phyloP scores from a whole-genome alignment of 768 basidiomycete species.

The Suillus luteus region DNA sequence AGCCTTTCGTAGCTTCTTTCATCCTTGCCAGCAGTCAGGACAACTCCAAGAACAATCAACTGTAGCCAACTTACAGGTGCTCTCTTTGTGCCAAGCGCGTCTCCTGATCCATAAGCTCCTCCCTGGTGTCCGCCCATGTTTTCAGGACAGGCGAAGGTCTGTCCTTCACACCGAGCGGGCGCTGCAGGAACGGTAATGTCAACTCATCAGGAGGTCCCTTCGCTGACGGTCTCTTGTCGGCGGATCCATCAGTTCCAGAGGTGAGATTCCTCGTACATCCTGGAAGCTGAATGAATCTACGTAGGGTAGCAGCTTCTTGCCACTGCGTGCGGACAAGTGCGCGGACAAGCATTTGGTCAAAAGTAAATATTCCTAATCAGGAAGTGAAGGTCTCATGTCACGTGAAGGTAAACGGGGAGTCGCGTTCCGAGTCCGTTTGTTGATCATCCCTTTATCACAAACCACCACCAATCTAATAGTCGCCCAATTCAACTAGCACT shows the following conservation, averaged over 20 bases:
- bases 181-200: conserved; percentile 44
- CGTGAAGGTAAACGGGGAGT: conserved; percentile 36
- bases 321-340: conserved; percentile 17
- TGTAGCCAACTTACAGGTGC: conserved; percentile 45
- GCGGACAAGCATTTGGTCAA: conserved; percentile 20
- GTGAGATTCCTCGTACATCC: conserved; percentile 2
- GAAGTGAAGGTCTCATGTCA: conserved; percentile 24
- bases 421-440: conserved; percentile 29
- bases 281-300: conserved; percentile 12
- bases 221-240: neutral
- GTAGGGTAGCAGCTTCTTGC: conserved; percentile 16
- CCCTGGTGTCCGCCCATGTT: conserved; percentile 61
- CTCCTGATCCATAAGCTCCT: conserved; percentile 73
- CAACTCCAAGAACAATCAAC: neutral
- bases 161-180: conserved; percentile 78
- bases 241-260: neutral
- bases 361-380: conserved; percentile 21
- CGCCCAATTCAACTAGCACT: conserved; percentile 15
- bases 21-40: conserved; percentile 40
- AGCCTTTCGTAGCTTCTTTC: conserved; percentile 72
- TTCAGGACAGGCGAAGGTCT: conserved; percentile 61
- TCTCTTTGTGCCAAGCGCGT: conserved; percentile 68
- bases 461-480: conserved; percentile 26
- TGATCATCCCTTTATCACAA: conserved; percentile 33
- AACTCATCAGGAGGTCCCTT: conserved; percentile 7